Evolutionary conservation across 192 early-diverging fungal genomes (phyloP), one percentile per base, ranked within the genome.

Genomic region (Martensiomyces pterosporus): DNA sequence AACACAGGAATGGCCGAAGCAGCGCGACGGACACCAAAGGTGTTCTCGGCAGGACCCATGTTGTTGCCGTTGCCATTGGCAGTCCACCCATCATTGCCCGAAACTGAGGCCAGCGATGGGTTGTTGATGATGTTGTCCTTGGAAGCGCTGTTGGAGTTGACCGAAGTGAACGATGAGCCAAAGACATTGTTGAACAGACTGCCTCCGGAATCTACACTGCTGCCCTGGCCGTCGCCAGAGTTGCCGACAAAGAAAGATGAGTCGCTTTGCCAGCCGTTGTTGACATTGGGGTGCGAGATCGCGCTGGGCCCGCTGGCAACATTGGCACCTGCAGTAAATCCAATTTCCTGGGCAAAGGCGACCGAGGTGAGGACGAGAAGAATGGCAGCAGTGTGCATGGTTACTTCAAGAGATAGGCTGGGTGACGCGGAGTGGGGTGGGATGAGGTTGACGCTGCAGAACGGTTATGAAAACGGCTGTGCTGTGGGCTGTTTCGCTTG

Each of bases 111-210:
- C n/a, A 40, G 8, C 34, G 63, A 74, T 3, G 70, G 70, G 63
- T 66, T 74, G 63, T 74, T 74, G 38, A 74, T 27, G 22, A 74
- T 32, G 55, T 66, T 74, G 51, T 66, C 70, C 43, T 74, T 74
- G 63, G 60, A 44, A 0, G 63, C 63, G 10, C 57, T 22, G 51
- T 74, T 74, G 39, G 54, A 37, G 55, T 74, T 74, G 38, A 74
- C 57, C 22, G 52, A 57, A 16, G 63, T 61, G 39, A 74, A 74
- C 2, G 58, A 57, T 13, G 63, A 66, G 15, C 70, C 63, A 0
- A 51, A 53, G 15, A 74, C 42, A 40, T 74, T 55, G 63, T 62
- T 74, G 58, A 74, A 74, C 4, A 57, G 54, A n/a, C n/a, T n/a
- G n/a, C n/a, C n/a, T n/a, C n/a, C n/a, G n/a, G n/a, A n/a, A n/a